Evolutionary conservation across 148 eudicot species (phyloP), one percentile per base, ranked within the genome.

Genomic region (Fagopyrum esculentum): DNA sequence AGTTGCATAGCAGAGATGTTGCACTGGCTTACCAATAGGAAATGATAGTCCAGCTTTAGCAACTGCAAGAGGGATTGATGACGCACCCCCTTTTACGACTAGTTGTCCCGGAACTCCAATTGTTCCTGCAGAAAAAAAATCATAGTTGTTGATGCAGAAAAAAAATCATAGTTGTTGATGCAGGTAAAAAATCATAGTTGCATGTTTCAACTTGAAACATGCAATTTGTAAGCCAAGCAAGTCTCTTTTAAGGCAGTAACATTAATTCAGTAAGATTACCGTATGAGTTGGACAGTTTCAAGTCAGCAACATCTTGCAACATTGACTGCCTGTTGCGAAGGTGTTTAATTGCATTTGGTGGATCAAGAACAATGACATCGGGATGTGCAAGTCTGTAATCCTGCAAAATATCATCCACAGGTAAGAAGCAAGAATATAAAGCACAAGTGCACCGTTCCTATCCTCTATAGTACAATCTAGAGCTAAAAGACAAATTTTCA

Each of bases 331-430:
- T 91, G 81, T 92, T 92, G 82, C 88, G 85, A 10, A 95, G 83
- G 78, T 90, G 96, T 73, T 89, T 89, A 71, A 95, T 95, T 79
- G 99, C 99, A 84, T 89, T 84, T 57, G 99, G 99, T 79, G 99
- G 97, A 84, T 95, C 99, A 59, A 95, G 91, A 78, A 95, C 89
- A 35, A 89, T 90, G 51, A 90, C 96, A 80, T 89, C 89, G 12
- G 97, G 93, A 82, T 90, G 96, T 57, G 84, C 71, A 75, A 78
- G 70, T 79, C 92, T 75, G 79, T 92, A 95, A 77, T 95, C 96
- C 99, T 95, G 22, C 83, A 90, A 5, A 71, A 60, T 66, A 17
- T 75, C 70, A 75, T 61, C 30, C 73, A 71, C 15, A 71, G 55
- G 71, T 66, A 35, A 66, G 71, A 66, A 66, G 47, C 4, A 40